Percentiles rank a stretch among this genome's conserved stretches.
Evolutionary conservation across 345 rosid genomes (phyloP).

Genomic region (Hirschfeldia incana): DNA sequence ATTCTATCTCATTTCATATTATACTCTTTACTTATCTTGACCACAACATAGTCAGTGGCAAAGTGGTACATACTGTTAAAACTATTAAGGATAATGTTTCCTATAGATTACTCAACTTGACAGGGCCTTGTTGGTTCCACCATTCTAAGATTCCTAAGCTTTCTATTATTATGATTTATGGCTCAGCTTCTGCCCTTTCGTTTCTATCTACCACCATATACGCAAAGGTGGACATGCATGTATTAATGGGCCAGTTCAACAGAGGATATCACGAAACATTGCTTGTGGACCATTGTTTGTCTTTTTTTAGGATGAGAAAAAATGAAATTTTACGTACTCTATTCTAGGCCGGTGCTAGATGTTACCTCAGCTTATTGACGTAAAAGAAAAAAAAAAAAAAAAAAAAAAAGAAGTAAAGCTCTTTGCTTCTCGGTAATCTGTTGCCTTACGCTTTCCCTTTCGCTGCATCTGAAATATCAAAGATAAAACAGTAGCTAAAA

Average conservation of each 20-base stretch:
- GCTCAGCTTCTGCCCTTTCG: conserved; percentile 1
- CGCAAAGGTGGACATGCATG: conserved; percentile 14
- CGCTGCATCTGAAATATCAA: neutral
- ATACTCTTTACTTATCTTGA: conserved; percentile 11
- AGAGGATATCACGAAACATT: conserved; percentile 26
- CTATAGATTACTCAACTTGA: conserved; percentile 12
- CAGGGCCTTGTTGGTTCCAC: conserved; percentile 26
- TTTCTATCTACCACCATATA: conserved; percentile 21
- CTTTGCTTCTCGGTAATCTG: neutral
- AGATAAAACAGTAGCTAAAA: neutral
- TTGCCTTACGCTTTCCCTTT: neutral
- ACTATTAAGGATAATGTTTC: conserved; percentile 36
- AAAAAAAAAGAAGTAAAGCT: too few relatives aligned
- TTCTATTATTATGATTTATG: conserved; percentile 3
- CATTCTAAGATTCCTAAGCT: conserved; percentile 15
- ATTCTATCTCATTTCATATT: conserved; percentile 24
- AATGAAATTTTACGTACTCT: neutral
- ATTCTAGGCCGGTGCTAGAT: neutral
- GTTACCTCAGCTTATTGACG: neutral
- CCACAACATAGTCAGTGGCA: conserved; percentile 19
- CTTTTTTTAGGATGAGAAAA: conserved; percentile 6
- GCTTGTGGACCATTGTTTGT: conserved; percentile 27
- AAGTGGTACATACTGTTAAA: conserved; percentile 34
- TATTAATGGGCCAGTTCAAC: conserved; percentile 25
- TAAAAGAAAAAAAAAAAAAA: too few relatives aligned